Evolutionary conservation across 129 eudicot genomes (phyloP).

Genomic region (Apium graveolens): DNA sequence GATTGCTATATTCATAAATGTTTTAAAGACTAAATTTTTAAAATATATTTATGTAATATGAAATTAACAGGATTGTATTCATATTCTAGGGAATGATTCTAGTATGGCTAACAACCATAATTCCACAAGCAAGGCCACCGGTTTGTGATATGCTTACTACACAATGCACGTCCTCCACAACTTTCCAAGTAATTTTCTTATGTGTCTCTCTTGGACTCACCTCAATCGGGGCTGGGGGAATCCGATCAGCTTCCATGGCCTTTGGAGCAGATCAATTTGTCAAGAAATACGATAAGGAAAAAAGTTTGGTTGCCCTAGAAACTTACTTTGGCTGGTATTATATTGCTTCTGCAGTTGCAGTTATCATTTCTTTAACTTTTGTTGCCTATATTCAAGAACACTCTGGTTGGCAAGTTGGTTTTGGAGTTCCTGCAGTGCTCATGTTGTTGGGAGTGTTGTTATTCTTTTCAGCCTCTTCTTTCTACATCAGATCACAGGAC

Average conservation of each 20-base stretch:
- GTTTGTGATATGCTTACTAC: not conserved
- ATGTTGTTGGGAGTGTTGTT: conserved; percentile 12
- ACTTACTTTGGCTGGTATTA: conserved; percentile 42
- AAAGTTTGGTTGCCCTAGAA: conserved; percentile 9
- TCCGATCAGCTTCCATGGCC: conserved; percentile 37
- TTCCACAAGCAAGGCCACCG: conserved; percentile 33
- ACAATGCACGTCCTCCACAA: conserved; percentile 16
- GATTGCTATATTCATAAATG: too few relatives aligned
- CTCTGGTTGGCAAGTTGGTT: conserved; percentile 19
- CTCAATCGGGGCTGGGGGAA: conserved; percentile 4
- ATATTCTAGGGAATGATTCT: conserved; percentile 29
- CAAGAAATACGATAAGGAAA: not conserved
- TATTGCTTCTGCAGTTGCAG: conserved; percentile 18
- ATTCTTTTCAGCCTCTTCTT: conserved; percentile 16
- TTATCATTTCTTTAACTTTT: not conserved
- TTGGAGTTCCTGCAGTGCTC: conserved; percentile 26
- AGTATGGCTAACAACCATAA: conserved; percentile 29
- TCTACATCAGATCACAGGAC: not conserved
- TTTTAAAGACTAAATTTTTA: too few relatives aligned
- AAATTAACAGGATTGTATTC: not conserved
- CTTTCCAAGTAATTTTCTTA: conserved; percentile 20
- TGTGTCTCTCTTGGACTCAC: conserved; percentile 29
- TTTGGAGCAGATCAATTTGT: conserved; percentile 45
- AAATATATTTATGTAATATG: too few relatives aligned
- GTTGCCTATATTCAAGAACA: conserved; percentile 6